Evolutionary conservation across 2,329 filamentous ascomycete species (phyloP), one percentile per base, ranked within the genome.

Genomic region (Scytalidium sp.): DNA sequence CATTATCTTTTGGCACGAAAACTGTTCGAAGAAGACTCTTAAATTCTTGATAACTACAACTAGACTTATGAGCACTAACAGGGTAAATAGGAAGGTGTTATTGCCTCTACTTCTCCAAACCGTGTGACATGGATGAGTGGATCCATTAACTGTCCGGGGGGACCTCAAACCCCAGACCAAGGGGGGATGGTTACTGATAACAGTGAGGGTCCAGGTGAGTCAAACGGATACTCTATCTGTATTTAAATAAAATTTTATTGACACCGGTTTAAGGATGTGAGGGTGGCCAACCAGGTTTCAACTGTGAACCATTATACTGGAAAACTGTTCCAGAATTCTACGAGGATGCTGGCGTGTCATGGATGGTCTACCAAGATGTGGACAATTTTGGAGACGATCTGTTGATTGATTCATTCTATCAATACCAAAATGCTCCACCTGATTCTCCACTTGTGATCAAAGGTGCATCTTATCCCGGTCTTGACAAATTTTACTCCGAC

Each of bases 371-470:
- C 50, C 71, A 74, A 53, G 70, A 71, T 45, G 63, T 56, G 4
- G 66, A 74, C 54, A 74, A 74, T 52, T 74, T 72, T 43, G 72
- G 71, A 32, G 73, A 76, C 51, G 74, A 76, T 54, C 68, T 71
- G 2, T 57, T 75, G 15, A 59, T 76, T 17, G 70, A 70, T 19
- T 50, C 27, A 17, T 76, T 76, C 52, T 46, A 69, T 39, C 71
- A 75, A 49, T 76, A 62, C 53, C 73, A 75, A 49, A 68, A 65
- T 1, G 72, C 73, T 1, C 49, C 60, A 0, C 58, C 61, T 10
- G 54, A 59, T 17, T 69, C 66, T 7, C 58, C 65, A 3, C 62
- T 75, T 9, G 60, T 65, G 7, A 52, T 68, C 36, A 66, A 68
- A 23, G 73, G 73, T 2, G 63, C 74, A 29, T 50, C 44, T 1